Evolutionary conservation across 352 stramenopile genomes (phyloP), one percentile per base, ranked within the genome.

Genomic region (Pythium grandisporangium): DNA sequence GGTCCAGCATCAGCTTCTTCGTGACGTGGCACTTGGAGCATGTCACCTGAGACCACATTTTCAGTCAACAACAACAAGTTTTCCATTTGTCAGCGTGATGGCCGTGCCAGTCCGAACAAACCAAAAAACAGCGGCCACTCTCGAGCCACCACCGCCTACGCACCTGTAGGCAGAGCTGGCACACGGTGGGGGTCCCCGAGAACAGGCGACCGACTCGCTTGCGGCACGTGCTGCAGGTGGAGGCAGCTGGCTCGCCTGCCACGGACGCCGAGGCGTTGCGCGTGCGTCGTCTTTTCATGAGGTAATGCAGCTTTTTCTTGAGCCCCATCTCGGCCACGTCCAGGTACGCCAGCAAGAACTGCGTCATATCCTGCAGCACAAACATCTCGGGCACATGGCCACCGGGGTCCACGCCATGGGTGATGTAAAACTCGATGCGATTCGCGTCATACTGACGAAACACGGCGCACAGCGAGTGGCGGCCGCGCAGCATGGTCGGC

Each of bases 241-340:
- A 25, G 11, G 3, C 29, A n/a, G n/a, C n/a, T n/a, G n/a, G n/a
- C n/a, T n/a, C n/a, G n/a, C n/a, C n/a, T n/a, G n/a, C n/a, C n/a
- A n/a, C n/a, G n/a, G n/a, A n/a, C n/a, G n/a, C n/a, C n/a, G n/a
- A n/a, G n/a, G n/a, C n/a, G n/a, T n/a, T n/a, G 22, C 36, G 13
- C 10, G 33, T 53, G 20, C 61, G 53, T 30, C 55, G 50, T n/a
- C n/a, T n/a, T n/a, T n/a, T n/a, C 37, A 73, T 14, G 24, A 67
- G 55, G 44, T 56, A 80, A 22, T 55, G 48, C 21, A 83, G 41
- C 29, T 80, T 83, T 50, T 72, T 74, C 20, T 52, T 56, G 12
- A 72, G 37, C 0, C 54, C 56, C 38, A 63, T 26, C 45, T 47
- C 21, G 58, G 49, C 5, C 38, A 37, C 30, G 40, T 50, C 6